Evolutionary conservation across 441 rosid species (phyloP).

Genomic region (Lepidium campestre): DNA sequence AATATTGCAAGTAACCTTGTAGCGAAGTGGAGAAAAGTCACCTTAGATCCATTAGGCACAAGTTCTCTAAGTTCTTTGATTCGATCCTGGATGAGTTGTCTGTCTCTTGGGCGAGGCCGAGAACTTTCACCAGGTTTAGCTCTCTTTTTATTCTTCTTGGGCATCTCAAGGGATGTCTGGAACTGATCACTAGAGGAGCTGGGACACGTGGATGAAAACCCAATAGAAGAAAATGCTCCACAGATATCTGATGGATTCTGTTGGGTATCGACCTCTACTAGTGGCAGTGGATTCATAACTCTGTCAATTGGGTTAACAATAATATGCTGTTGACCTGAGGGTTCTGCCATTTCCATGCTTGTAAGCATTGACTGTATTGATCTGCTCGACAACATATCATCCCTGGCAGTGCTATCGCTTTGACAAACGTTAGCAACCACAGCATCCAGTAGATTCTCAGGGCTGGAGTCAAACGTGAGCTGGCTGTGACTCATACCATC

Average conservation of each 20-base stretch:
- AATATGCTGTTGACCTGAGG: constrained; percentile 39
- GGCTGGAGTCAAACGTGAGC: constrained; percentile 47
- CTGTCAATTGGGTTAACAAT: constrained; percentile 36
- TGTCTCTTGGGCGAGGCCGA: constrained; percentile 93
- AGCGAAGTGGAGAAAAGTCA: constrained; percentile 34
- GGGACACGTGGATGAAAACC: constrained; percentile 67
- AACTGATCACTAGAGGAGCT: constrained; percentile 62
- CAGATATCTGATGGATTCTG: constrained; percentile 56
- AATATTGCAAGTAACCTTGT: constrained; percentile 8
- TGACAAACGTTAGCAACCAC: constrained; percentile 71
- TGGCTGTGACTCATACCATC: constrained; percentile 57
- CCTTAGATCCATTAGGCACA: constrained; percentile 96
- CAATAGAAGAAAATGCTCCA: constrained; percentile 61
- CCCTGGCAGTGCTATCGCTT: constrained; percentile 40
- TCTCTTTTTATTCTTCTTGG: constrained; percentile 64
- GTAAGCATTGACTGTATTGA: constrained; percentile 51
- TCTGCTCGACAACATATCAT: constrained; percentile 50
- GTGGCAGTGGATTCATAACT: constrained; percentile 42
- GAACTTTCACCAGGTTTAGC: constrained; percentile 80
- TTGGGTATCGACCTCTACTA: constrained; percentile 38
- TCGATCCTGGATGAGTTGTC: constrained; percentile 95
- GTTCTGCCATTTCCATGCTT: constrained; percentile 43
- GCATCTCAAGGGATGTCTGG: constrained; percentile 54
- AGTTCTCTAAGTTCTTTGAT: constrained; percentile 93
- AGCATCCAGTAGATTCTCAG: constrained; percentile 87